phyloP scores from a whole-genome alignment of 345 rosid species.

The Rubroshorea leprosula region DNA sequence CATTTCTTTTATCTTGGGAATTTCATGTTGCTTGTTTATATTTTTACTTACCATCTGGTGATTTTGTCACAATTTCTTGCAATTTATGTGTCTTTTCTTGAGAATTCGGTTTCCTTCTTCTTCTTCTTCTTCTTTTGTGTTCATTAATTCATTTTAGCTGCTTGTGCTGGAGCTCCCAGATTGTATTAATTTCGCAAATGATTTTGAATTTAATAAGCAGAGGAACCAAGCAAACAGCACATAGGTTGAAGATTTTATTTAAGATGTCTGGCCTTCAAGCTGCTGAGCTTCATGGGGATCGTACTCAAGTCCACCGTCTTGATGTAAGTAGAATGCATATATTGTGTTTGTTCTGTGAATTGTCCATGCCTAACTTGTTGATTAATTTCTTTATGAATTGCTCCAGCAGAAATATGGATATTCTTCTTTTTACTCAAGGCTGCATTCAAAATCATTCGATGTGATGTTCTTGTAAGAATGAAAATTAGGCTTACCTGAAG shows the following conservation, averaged over 20 bases:
- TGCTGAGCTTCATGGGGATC: conserved; percentile 98
- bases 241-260: conserved; percentile 88
- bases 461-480: neutral
- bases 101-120: neutral
- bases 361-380: neutral
- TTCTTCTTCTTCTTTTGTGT: no score
- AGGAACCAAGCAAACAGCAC: conserved; percentile 96
- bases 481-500: neutral
- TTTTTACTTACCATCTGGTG: neutral
- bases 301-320: conserved; percentile 92
- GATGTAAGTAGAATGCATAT: conserved; percentile 52
- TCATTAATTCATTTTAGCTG: no score
- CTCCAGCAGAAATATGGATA: conserved; percentile 34
- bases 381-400: neutral
- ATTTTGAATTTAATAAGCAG: conserved; percentile 36
- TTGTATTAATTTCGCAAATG: neutral
- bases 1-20: no score
- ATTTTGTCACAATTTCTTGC: neutral
- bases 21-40: no score
- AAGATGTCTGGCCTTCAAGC: conserved; percentile 80
- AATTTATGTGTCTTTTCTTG: neutral
- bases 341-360: no score
- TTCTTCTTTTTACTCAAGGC: no score
- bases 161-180: neutral
- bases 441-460: no score